Evolutionary conservation across 441 rosid genomes (phyloP).

Genomic region (Codiaeum variegatum): DNA sequence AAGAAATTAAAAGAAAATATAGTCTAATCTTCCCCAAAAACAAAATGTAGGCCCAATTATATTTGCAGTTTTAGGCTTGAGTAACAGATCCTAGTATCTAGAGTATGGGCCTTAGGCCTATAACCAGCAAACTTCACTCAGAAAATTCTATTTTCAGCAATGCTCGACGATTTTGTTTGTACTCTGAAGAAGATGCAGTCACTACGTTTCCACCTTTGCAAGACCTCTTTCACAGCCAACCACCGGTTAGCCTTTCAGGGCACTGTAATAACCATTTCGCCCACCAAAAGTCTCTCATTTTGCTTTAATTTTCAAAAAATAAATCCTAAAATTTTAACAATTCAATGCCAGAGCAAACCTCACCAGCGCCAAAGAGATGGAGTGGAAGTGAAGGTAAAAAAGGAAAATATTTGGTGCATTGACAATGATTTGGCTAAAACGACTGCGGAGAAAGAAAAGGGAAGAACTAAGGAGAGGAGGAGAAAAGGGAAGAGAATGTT

Average conservation of each 20-base stretch:
- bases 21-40: too few species aligned
- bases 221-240: slow-evolving; percentile 21
- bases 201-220: slow-evolving; percentile 37
- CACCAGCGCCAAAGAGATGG: slow-evolving; percentile 23
- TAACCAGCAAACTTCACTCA: too few species aligned
- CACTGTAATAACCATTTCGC: slow-evolving; percentile 15
- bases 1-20: too few species aligned
- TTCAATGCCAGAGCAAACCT: slow-evolving; percentile 28
- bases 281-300: slow-evolving; percentile 5
- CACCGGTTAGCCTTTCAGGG: slow-evolving; percentile 28
- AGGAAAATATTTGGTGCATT: slow-evolving; percentile 72
- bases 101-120: neutral
- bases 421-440: slow-evolving; percentile 60
- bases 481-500: slow-evolving; percentile 42
- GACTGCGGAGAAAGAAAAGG: slow-evolving; percentile 24
- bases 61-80: neutral
- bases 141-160: neutral
- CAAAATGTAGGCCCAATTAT: neutral
- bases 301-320: slow-evolving; percentile 14
- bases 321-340: slow-evolving; percentile 4
- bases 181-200: slow-evolving; percentile 31
- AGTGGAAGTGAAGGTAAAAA: slow-evolving; percentile 42
- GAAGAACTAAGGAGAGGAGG: slow-evolving; percentile 36
- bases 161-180: neutral
- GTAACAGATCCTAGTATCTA: neutral